These are phyloP conservation scores for Nakataea oryzae DNA, from an alignment of 2,329 filamentous ascomycete species.

Conservation along the genomic window DNA sequence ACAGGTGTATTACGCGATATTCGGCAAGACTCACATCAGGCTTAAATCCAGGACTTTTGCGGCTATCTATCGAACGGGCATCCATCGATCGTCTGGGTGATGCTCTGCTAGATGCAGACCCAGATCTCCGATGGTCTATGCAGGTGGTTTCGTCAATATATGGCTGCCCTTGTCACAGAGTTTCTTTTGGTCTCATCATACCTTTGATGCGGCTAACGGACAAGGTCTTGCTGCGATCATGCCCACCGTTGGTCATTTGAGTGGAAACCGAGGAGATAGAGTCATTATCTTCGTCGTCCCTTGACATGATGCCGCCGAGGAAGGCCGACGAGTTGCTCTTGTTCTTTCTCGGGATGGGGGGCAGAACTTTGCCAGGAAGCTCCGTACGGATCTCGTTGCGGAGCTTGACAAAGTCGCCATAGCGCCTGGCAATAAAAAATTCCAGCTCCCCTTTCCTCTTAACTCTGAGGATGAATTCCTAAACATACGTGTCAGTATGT, in stretches of 20 bases:
- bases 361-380: constrained; percentile 81
- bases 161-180: too few species aligned
- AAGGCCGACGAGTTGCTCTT: constrained; percentile 64
- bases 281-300: constrained; percentile 63
- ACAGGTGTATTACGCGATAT: not conserved
- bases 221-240: constrained; percentile 21
- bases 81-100: constrained; percentile 33
- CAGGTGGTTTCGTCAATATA: not conserved
- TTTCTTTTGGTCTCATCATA: not conserved
- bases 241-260: constrained; percentile 28
- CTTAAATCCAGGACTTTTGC: not conserved
- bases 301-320: constrained; percentile 39
- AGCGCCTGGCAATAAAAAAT: constrained; percentile 72
- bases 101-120: constrained; percentile 23
- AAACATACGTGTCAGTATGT: not conserved
- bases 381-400: constrained; percentile 74
- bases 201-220: constrained; percentile 27
- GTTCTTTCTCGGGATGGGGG: constrained; percentile 84
- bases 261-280: constrained; percentile 77
- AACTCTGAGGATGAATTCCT: constrained; percentile 86
- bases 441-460: constrained; percentile 68
- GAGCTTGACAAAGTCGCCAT: constrained; percentile 76
- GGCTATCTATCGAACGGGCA: constrained; percentile 15
- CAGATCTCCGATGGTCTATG: constrained; percentile 24
- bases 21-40: not conserved